Evolutionary conservation across 495 filamentous ascomycete genomes (phyloP).

Genomic region (Aspergillus sclerotioniger): DNA sequence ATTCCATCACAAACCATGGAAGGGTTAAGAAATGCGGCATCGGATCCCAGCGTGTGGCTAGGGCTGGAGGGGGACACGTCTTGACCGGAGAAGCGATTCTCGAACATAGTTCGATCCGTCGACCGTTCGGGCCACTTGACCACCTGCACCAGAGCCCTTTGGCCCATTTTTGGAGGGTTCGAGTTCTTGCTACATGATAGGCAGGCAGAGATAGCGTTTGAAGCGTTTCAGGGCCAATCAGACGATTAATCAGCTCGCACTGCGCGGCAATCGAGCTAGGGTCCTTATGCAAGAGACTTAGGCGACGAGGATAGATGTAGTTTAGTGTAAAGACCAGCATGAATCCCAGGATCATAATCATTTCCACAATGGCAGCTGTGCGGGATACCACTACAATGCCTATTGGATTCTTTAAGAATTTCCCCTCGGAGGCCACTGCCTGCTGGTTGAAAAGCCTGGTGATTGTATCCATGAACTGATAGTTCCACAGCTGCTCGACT

Average conservation of each 20-base stretch:
- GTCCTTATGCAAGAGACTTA: constrained; percentile 7
- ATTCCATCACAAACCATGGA: constrained; percentile 23
- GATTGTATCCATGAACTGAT: constrained; percentile 16
- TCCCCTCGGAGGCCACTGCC: constrained; percentile 6
- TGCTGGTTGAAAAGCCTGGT: constrained; percentile 21
- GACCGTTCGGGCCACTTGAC: constrained; percentile 5
- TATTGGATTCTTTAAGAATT: constrained; percentile 5
- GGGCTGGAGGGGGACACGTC: neutral
- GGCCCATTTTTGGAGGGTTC: constrained; percentile 23
- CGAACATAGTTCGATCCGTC: constrained; percentile 15
- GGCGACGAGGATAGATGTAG: constrained; percentile 6
- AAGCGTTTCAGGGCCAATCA: constrained; percentile 7
- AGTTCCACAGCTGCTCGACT: constrained; percentile 22
- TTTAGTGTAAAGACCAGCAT: constrained; percentile 3
- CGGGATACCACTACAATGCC: constrained; percentile 13
- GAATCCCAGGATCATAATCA: neutral
- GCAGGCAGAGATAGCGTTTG: constrained; percentile 8
- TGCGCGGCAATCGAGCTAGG: constrained; percentile 20
- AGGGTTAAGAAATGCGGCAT: constrained; percentile 29
- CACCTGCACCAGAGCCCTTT: constrained; percentile 21
- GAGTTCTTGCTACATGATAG: constrained; percentile 17
- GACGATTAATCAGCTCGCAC: constrained; percentile 16
- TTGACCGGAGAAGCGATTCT: neutral
- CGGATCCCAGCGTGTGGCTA: constrained; percentile 9
- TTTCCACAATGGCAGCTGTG: constrained; percentile 18